Conservation (phyloP, 2,329 filamentous ascomycete genomes). For the Aspergillus eucalypticola region DNA sequence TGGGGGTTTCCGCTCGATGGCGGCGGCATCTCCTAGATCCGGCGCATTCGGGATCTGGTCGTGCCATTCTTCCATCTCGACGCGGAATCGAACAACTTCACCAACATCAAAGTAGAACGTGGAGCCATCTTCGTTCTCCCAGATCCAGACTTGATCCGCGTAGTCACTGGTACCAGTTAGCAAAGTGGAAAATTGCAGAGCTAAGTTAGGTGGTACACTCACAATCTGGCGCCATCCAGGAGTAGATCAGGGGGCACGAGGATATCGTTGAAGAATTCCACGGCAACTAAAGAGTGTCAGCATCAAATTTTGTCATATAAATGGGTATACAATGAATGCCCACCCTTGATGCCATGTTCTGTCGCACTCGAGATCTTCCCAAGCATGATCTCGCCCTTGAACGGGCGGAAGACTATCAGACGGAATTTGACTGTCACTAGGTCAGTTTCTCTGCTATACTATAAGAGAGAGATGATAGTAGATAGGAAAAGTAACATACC, state of each 20-base stretch:
- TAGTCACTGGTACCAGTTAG: slow-evolving; percentile 59
- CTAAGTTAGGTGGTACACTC: slow-evolving; percentile 36
- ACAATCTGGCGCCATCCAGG: slow-evolving; percentile 76
- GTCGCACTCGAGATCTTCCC: slow-evolving; percentile 78
- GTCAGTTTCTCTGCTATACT: background rate
- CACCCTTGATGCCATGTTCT: slow-evolving; percentile 70
- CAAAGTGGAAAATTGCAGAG: slow-evolving; percentile 10
- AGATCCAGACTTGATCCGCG: slow-evolving; percentile 79
- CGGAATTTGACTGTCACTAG: slow-evolving; percentile 77
- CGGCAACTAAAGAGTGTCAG: slow-evolving; percentile 59
- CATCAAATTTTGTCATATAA: slow-evolving; percentile 9
- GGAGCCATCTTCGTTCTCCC: slow-evolving; percentile 70
- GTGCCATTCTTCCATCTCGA: slow-evolving; percentile 86
- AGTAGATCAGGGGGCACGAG: slow-evolving; percentile 74
- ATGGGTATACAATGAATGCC: slow-evolving; percentile 18
- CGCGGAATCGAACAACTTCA: slow-evolving; percentile 82
- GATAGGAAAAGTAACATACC: slow-evolving; percentile 52
- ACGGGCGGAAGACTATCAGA: slow-evolving; percentile 89
- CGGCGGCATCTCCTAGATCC: slow-evolving; percentile 61
- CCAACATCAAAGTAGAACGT: slow-evolving; percentile 85
- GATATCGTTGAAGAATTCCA: slow-evolving; percentile 94
- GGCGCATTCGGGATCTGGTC: slow-evolving; percentile 77
- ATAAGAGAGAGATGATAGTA: background rate
- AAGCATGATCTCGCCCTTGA: slow-evolving; percentile 88
- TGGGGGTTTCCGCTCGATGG: slow-evolving; percentile 60